phyloP scores from a whole-genome alignment of 768 basidiomycete genomes.

The Phlebiopsis gigantea region DNA sequence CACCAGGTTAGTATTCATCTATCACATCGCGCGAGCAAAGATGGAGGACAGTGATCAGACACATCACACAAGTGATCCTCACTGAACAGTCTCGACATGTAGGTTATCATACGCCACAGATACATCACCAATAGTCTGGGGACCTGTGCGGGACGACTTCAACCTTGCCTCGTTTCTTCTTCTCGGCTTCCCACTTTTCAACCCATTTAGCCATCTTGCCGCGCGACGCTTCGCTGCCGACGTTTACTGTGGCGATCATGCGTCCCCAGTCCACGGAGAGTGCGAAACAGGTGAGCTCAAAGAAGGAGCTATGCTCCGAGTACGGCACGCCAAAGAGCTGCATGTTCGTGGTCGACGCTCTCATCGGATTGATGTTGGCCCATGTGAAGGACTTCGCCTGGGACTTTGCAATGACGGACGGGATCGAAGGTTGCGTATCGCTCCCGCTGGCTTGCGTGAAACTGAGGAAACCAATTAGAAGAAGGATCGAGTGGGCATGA shows the following conservation, averaged over 20 bases:
- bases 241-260: constrained; percentile 96
- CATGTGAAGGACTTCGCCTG: constrained; percentile 67
- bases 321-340: constrained; percentile 86
- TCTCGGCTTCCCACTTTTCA: constrained; percentile 82
- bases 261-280: constrained; percentile 79
- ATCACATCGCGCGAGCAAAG: no score
- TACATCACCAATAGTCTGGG: constrained; percentile 41
- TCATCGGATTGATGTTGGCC: constrained; percentile 58
- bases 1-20: no score
- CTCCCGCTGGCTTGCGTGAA: constrained; percentile 64
- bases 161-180: constrained; percentile 40
- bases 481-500: background rate
- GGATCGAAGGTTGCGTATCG: constrained; percentile 56
- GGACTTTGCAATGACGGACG: constrained; percentile 61
- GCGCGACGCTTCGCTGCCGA: constrained; percentile 65
- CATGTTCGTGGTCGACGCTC: constrained; percentile 62
- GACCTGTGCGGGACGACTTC: constrained; percentile 33
- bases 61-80: no score
- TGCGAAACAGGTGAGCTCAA: constrained; percentile 93
- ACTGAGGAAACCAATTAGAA: constrained; percentile 29
- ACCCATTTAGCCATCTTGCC: constrained; percentile 90
- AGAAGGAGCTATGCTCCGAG: constrained; percentile 95
- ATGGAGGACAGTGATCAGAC: no score
- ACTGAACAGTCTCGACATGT: no score
- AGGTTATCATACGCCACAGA: background rate